phyloP scores from a whole-genome alignment of 2,329 filamentous ascomycete species.

The Claviceps sp. region DNA sequence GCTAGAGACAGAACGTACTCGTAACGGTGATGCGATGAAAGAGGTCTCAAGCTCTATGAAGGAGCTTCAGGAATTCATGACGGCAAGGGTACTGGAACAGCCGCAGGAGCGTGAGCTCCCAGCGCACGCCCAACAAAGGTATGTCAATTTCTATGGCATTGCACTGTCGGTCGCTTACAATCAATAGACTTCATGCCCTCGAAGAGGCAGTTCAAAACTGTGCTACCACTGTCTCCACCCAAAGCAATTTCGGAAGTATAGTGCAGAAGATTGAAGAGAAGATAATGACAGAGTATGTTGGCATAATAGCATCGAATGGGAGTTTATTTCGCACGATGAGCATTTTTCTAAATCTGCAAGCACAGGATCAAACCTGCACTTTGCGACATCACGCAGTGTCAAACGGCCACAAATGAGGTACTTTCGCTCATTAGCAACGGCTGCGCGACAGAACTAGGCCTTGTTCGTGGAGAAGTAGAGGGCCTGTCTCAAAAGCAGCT shows the following conservation, averaged over 20 bases:
- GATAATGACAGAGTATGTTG: conserved; percentile 2
- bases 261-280: conserved; percentile 1
- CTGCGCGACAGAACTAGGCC: conserved; percentile 2
- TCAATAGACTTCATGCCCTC: conserved; percentile 2
- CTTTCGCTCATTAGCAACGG: conserved; percentile 2
- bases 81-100: background rate
- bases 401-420: conserved; percentile 2
- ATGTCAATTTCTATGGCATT: background rate
- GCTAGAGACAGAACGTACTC: background rate
- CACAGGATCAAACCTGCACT: conserved; percentile 4
- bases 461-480: background rate
- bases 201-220: conserved; percentile 1
- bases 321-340: background rate
- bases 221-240: background rate
- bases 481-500: conserved; percentile 6
- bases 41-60: background rate
- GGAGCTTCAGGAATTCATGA: background rate
- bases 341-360: background rate
- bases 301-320: background rate
- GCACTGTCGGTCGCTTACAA: background rate
- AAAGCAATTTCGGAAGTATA: background rate
- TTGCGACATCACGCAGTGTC: background rate
- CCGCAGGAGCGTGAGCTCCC: background rate
- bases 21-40: background rate
- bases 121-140: conserved; percentile 1